Conservation (phyloP, 139 green algal genomes). For the Micromonas commoda region DNA sequence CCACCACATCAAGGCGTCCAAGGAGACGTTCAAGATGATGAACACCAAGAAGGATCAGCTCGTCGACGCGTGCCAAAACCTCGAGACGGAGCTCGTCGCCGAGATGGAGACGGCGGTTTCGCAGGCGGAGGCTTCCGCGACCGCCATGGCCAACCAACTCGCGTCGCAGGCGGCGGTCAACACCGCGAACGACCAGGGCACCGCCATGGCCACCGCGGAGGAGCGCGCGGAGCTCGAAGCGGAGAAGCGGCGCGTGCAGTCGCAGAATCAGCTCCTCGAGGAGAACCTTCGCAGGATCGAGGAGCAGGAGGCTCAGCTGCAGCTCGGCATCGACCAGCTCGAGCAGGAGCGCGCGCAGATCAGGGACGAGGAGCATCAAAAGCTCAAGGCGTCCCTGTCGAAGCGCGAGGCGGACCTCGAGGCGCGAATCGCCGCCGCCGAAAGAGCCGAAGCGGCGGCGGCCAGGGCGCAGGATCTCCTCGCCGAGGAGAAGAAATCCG, state of each 20-base stretch:
- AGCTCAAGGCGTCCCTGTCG: background rate
- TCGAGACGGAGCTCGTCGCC: background rate
- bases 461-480: background rate
- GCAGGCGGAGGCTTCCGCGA: background rate
- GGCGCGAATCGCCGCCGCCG: background rate
- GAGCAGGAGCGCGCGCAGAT: conserved; percentile 15
- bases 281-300: conserved; percentile 2
- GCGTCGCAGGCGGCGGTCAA: background rate
- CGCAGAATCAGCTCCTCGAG: background rate
- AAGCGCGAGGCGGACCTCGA: conserved; percentile 3
- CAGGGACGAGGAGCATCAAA: conserved; percentile 13
- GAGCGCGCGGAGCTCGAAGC: conserved; percentile 5
- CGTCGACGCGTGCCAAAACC: background rate
- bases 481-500: background rate
- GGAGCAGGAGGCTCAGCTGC: conserved; percentile 3
- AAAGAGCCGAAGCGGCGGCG: background rate
- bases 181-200: no score
- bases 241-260: background rate
- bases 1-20: conserved; percentile 5
- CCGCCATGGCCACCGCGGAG: background rate
- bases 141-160: background rate
- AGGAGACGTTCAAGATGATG: conserved; percentile 24
- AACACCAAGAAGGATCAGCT: conserved; percentile 5
- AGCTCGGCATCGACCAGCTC: background rate
- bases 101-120: background rate